Evolutionary conservation across 345 rosid species (phyloP).

Genomic region (Gynandropsis gynandra): DNA sequence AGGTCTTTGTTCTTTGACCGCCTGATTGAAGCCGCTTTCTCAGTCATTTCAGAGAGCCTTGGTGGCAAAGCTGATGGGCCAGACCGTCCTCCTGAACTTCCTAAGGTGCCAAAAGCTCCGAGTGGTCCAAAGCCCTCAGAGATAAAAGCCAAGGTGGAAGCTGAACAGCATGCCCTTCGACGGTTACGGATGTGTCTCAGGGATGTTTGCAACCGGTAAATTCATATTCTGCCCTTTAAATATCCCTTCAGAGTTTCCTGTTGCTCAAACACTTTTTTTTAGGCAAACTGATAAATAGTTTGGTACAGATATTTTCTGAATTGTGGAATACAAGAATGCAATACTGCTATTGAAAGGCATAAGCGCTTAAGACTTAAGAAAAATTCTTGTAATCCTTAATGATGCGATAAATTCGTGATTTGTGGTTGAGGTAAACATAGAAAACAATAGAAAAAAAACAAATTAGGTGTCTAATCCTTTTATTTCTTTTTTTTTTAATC

Average conservation of each 20-base stretch:
- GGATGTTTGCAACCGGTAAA: slow-evolving; percentile 95
- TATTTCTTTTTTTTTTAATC: neutral
- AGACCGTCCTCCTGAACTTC: slow-evolving; percentile 59
- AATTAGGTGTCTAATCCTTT: neutral
- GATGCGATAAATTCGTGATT: neutral
- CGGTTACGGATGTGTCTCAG: slow-evolving; percentile 97
- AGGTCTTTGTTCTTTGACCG: slow-evolving; percentile 70
- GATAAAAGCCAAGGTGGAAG: slow-evolving; percentile 88
- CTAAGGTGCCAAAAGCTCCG: slow-evolving; percentile 69
- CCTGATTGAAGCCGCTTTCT: slow-evolving; percentile 85
- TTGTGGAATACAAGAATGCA: too few species aligned
- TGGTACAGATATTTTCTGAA: too few species aligned
- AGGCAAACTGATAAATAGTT: neutral
- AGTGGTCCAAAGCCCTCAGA: slow-evolving; percentile 92
- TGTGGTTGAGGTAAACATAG: slow-evolving; percentile 1
- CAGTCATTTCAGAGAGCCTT: slow-evolving; percentile 54
- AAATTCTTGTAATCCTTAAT: neutral
- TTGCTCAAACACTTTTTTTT: slow-evolving; percentile 5
- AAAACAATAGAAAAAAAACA: neutral
- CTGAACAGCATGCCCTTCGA: slow-evolving; percentile 98
- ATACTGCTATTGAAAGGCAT: neutral
- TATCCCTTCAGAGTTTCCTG: slow-evolving; percentile 5
- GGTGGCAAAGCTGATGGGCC: slow-evolving; percentile 39
- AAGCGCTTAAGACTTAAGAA: neutral
- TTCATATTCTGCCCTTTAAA: slow-evolving; percentile 7